A percentile compares a stretch with the other conserved stretches of the same genome.
Conservation (phyloP, 2,329 filamentous ascomycete genomes). For the Hymenoscyphus scutula region DNA sequence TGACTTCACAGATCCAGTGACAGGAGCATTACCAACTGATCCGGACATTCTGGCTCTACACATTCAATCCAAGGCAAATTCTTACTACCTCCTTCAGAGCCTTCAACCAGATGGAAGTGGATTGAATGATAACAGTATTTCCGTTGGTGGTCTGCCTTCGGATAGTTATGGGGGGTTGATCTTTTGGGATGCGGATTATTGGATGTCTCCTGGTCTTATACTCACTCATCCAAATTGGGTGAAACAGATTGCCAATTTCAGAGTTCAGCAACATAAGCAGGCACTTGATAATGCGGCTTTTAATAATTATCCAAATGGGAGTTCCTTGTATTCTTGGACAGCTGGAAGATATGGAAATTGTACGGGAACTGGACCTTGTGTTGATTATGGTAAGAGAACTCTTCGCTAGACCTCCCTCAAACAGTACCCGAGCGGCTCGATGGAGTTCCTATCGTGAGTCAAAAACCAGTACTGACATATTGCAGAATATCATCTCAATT, state of each 20-base stretch:
- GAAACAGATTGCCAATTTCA: constrained; percentile 63
- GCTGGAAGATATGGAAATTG: constrained; percentile 66
- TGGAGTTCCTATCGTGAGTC: too few relatives aligned
- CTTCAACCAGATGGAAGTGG: constrained; percentile 46
- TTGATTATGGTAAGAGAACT: constrained; percentile 54
- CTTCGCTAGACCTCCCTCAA: too few relatives aligned
- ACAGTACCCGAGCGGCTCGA: too few relatives aligned
- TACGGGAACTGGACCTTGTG: constrained; percentile 60
- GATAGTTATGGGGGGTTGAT: constrained; percentile 63
- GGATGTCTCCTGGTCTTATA: constrained; percentile 56
- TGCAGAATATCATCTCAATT: constrained; percentile 64
- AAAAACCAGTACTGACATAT: background rate
- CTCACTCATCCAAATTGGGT: constrained; percentile 60
- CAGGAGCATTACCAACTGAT: constrained; percentile 57
- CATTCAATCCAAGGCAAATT: constrained; percentile 52
- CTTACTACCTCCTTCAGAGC: constrained; percentile 56
- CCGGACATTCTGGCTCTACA: constrained; percentile 54
- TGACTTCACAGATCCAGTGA: constrained; percentile 54
- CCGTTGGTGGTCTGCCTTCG: constrained; percentile 65
- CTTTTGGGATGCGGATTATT: constrained; percentile 42
- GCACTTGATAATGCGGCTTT: constrained; percentile 60
- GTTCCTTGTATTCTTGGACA: constrained; percentile 67
- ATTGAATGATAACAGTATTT: constrained; percentile 61
- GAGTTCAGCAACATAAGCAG: constrained; percentile 56
- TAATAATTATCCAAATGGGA: constrained; percentile 54